Conservation (phyloP, 1,284 basidiomycete species). For the Apiotrichum sp. region DNA sequence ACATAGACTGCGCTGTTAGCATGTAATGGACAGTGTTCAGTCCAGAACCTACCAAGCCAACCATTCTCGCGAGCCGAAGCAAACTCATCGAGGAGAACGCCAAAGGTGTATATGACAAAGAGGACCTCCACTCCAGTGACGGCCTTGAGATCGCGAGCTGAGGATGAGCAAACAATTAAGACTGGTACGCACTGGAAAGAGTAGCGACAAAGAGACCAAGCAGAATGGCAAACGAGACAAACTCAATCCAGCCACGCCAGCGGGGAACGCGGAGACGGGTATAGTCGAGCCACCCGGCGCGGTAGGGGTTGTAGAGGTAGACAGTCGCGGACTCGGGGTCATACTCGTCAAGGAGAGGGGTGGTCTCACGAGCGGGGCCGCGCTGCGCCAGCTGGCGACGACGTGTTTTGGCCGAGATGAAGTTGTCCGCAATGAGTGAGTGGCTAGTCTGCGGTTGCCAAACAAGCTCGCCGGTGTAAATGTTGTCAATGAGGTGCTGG, state of each 20-base stretch:
- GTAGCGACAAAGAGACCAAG: conserved; percentile 59
- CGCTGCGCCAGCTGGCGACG: conserved; percentile 11
- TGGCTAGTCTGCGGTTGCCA: conserved; percentile 55
- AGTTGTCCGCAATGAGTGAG: conserved; percentile 69
- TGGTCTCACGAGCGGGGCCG: background rate
- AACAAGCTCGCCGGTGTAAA: conserved; percentile 58
- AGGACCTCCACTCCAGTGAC: conserved; percentile 59
- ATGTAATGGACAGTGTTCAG: no score
- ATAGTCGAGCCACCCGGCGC: conserved; percentile 73
- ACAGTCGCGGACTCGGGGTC: conserved; percentile 33
- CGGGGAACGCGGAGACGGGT: conserved; percentile 68
- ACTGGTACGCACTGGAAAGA: conserved; percentile 54
- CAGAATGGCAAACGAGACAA: conserved; percentile 62
- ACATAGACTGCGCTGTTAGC: conserved; percentile 60
- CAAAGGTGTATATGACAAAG: conserved; percentile 67
- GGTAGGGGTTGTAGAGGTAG: conserved; percentile 64
- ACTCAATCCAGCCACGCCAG: conserved; percentile 72
- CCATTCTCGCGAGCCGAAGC: conserved; percentile 61
- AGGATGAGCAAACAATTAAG: background rate
- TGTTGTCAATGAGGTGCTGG: conserved; percentile 74
- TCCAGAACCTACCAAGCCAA: conserved; percentile 62
- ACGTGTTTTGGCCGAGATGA: conserved; percentile 55
- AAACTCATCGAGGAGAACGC: conserved; percentile 63
- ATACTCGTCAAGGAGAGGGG: conserved; percentile 4
- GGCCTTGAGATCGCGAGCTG: conserved; percentile 56